Base-by-base conservation (phyloP, 345 rosid genomes). In the Odontarrhena argentea region DNA sequence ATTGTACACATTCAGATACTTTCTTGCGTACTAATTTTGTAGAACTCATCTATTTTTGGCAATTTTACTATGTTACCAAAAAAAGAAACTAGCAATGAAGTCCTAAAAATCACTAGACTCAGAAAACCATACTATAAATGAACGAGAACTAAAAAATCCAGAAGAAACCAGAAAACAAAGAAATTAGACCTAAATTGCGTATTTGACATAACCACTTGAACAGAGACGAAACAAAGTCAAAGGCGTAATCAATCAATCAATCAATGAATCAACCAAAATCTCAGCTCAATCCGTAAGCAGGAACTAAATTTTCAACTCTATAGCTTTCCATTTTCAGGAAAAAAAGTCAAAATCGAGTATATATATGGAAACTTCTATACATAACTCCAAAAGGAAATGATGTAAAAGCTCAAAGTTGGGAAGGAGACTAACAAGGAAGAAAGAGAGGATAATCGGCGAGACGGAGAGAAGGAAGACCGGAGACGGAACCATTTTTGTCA, bases 401-500 rank as follows among this genome's bases (percentile, higher is more conserved):
- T 49, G 8, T 1, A n/a, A 47, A 13, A 14, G 8, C 13, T 26
- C 3, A 36, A 32, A 22, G 59, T 35, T 68, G 18, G 44, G 44
- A 18, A 18, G 15, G 49, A 49, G 57, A 82, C 93, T 80, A 66
- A 92, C 98, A 78, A 53, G 85, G 68, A 43, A 82, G 71, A 47
- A 84, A 65, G 61, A 75, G 69, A 13, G 87, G 84, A 75, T 75
- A 79, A 51, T 80, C 86, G 46, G 84, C 50, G 43, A 79, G 75
- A 61, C 80, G 80, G 63, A 77, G 73, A 46, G 70, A 56, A 60
- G 50, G 36, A 63, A 43, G 55, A 55, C 12, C 73, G 11, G 76
- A 66, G 45, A 64, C 60, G 68, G 82, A 69, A 65, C 46, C 54
- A 24, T 40, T 60, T 41, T 72, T 81, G 53, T 83, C 85, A 25